Conservation (phyloP, 768 basidiomycete genomes). For the Rhodosporidiobolus sp. region DNA sequence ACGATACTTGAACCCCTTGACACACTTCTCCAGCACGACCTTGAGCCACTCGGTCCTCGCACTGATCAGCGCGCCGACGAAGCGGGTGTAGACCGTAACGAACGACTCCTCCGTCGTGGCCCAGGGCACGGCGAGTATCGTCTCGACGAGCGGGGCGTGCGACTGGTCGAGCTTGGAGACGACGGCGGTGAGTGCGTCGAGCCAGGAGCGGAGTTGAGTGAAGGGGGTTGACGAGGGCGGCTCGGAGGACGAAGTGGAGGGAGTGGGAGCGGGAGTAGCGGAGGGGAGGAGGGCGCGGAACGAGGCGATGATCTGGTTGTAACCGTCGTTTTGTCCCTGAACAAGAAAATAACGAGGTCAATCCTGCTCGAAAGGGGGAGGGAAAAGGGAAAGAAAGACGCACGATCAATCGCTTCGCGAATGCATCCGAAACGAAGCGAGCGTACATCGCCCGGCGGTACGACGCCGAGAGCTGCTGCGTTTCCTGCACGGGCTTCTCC, state of each 20-base stretch:
- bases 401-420: slow-evolving; percentile 70
- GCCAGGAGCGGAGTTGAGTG: slow-evolving; percentile 64
- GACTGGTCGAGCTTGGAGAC: slow-evolving; percentile 81
- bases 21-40: slow-evolving; percentile 72
- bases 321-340: slow-evolving; percentile 71
- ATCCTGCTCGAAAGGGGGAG: slow-evolving; percentile 22
- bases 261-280: not conserved
- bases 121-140: slow-evolving; percentile 86
- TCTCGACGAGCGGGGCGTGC: slow-evolving; percentile 76
- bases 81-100: slow-evolving; percentile 82
- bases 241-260: slow-evolving; percentile 51
- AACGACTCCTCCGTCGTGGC: slow-evolving; percentile 76
- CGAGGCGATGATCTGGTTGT: slow-evolving; percentile 83
- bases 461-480: not conserved
- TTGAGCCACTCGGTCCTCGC: slow-evolving; percentile 88
- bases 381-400: slow-evolving; percentile 45
- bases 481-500: no score
- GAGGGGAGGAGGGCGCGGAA: slow-evolving; percentile 53
- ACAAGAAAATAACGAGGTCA: not conserved
- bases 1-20: slow-evolving; percentile 88
- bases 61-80: slow-evolving; percentile 85
- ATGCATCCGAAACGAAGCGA: slow-evolving; percentile 73
- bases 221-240: slow-evolving; percentile 43
- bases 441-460: slow-evolving; percentile 66
- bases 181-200: slow-evolving; percentile 82